Conservation (phyloP, 257 asterid species). For the Fraxinus cuspidata region DNA sequence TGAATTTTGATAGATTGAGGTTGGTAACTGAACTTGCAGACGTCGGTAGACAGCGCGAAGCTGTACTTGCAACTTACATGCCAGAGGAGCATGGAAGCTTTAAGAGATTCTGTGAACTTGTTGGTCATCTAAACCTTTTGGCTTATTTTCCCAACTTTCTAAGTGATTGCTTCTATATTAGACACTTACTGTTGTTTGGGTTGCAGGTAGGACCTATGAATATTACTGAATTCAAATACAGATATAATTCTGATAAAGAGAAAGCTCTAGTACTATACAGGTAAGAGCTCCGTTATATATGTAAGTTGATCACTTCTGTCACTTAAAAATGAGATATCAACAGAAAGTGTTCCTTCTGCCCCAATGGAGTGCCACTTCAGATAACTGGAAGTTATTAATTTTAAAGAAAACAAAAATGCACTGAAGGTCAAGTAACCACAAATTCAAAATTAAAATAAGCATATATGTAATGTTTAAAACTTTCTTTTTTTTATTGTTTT, state of each 20-base stretch:
- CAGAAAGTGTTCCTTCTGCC: not conserved
- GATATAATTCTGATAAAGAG: constrained; percentile 68
- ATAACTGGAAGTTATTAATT: not conserved
- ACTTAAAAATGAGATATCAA: not conserved
- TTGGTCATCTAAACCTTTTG: constrained; percentile 34
- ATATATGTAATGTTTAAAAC: not conserved
- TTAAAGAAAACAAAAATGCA: too few species aligned
- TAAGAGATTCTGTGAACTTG: constrained; percentile 70
- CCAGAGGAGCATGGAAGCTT: constrained; percentile 83
- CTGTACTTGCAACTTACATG: constrained; percentile 81
- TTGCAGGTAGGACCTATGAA: constrained; percentile 88
- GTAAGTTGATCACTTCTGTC: not conserved
- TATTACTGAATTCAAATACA: constrained; percentile 85
- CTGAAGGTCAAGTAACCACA: not conserved
- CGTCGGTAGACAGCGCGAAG: constrained; percentile 86
- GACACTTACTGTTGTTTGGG: constrained; percentile 22
- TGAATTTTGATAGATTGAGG: constrained; percentile 92
- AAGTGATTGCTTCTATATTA: constrained; percentile 15
- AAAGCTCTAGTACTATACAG: constrained; percentile 79
- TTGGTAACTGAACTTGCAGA: constrained; percentile 92
- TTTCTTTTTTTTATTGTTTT: not conserved
- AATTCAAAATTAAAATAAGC: not conserved
- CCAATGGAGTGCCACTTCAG: not conserved
- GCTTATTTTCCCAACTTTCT: constrained; percentile 5
- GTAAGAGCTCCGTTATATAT: constrained; percentile 34